Evolutionary conservation across 768 basidiomycete genomes (phyloP), one percentile per base, ranked within the genome.

Genomic region (Clitopilus passeckerianus): DNA sequence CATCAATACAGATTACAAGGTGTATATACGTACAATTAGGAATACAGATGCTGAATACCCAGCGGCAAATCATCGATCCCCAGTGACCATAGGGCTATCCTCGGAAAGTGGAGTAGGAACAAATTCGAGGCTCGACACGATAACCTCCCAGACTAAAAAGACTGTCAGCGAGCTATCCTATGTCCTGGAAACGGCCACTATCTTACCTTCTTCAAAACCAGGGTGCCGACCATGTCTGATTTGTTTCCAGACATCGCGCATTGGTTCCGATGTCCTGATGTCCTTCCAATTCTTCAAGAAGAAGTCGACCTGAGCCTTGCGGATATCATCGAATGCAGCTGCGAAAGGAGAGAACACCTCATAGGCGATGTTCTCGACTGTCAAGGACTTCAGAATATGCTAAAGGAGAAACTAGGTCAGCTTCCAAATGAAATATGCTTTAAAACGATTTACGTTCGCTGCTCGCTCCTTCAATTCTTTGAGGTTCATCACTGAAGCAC

Each of bases 311-410:
- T 94, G 86, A 30, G 85, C 89, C 80, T 89, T 90, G 56, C 92
- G 79, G 24, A 95, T 85, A 46, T 90, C 87, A 56, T 89, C 86
- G 64, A 91, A 94, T 0, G 86, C 84, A 5, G 89, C 88, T 5
- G 90, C 86, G 73, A 95, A 94, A 0, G 87, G 84, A 10, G 89
- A 91, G 67, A 95, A 95, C 35, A 90, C 86, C 68, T 95, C 93
- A 64, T 89, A 86, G 1, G 90, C 87, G 56, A 94, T 88, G 70
- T 93, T 95, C 14, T 89, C 83, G 12, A 89, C 83, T 0, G 85
- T 86, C 50, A 95, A 80, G 0, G 86, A 86, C 61, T 84, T 87
- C 62, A 85, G 75, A 50, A 95, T 94, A 69, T 93, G 87, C 83
- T 91, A 46, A 34, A 27, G 16, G 23, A 35, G 44, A 57, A 34